Base-by-base conservation (phyloP, 495 filamentous ascomycete genomes). In the Terfezia claveryi region DNA sequence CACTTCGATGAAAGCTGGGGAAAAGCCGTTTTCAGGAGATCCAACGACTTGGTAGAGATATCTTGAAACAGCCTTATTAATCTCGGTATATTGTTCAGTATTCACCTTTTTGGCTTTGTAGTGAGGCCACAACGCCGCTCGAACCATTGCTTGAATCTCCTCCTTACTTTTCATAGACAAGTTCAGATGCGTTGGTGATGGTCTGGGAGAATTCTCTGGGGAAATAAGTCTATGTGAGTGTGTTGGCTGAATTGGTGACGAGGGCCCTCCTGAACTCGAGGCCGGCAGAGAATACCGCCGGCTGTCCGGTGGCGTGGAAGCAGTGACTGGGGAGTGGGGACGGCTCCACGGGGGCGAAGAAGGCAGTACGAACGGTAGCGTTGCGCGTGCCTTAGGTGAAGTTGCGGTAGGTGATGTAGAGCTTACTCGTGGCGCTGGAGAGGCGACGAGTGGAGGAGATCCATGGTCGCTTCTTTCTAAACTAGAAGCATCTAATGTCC, bases 1-100 rank as follows among this genome's bases (percentile, higher is more conserved):
- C 27, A 32, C 27, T 46, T 46, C 41, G 41, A 46, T 46, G 41
- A 14, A 46, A 14, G 41, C 12, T 20, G 41, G 41, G 41, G 41
- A 46, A 20, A 46, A 46, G 12, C 41, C 41, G 8, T 46, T 46
- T 9, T 9, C 41, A 14, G 41, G 41, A 20, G 17, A 14, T 3
- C 41, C 41, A 14, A 64, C 56, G 41, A 64, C 58, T 20, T 61
- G 55, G 52, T 65, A 65, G 36, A 65, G 54, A 17, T 62, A 53
- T 11, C 62, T 60, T 27, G 62, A 65, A 27, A 65, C 62, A 8
- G 55, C 59, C 36, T 59, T 64, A 37, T 65, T 65, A 55, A 64
- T 65, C 53, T 61, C 55, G 5, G 62, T 64, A 53, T 62, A 65
- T 37, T 59, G 38, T 37, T 65, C 56, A 37, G 50, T 51, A 4